phyloP scores from a whole-genome alignment of 1,139 yeast species.

The Lodderomyces parapsilosis region DNA sequence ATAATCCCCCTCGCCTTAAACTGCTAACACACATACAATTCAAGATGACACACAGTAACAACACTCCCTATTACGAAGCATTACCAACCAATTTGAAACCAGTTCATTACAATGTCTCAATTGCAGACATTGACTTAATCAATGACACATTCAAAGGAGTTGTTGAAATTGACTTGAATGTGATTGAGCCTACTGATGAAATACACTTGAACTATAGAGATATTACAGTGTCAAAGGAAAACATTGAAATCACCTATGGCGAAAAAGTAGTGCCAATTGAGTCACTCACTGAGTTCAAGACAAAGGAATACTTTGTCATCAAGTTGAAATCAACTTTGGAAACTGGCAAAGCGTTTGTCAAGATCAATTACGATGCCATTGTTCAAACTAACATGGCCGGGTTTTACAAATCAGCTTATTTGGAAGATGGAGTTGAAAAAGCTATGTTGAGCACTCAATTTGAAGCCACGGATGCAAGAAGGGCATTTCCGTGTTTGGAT shows the following conservation, averaged over 20 bases:
- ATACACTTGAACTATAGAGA: constrained; percentile 45
- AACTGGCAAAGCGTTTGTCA: constrained; percentile 21
- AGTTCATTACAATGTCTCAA: constrained; percentile 40
- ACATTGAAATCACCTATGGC: constrained; percentile 12
- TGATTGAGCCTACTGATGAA: constrained; percentile 30
- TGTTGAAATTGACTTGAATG: constrained; percentile 38
- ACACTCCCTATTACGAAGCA: constrained; percentile 36
- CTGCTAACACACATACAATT: neutral
- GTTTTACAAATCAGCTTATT: constrained; percentile 75
- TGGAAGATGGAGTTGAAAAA: constrained; percentile 57
- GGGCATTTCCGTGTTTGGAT: constrained; percentile 82
- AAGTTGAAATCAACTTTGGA: constrained; percentile 19
- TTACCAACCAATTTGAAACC: constrained; percentile 46
- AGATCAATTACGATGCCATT: constrained; percentile 44
- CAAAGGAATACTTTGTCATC: constrained; percentile 28
- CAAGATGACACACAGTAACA: neutral
- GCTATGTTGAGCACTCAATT: constrained; percentile 78
- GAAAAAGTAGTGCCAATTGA: constrained; percentile 13
- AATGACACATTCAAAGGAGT: constrained; percentile 40
- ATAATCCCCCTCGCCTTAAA: too few species aligned
- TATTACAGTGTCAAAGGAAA: constrained; percentile 22
- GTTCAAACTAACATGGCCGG: constrained; percentile 70
- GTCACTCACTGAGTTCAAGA: constrained; percentile 20
- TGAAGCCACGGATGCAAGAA: constrained; percentile 83
- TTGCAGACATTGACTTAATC: constrained; percentile 33